phyloP scores from a whole-genome alignment of 2,329 filamentous ascomycete genomes.

The Venturia carpophila region DNA sequence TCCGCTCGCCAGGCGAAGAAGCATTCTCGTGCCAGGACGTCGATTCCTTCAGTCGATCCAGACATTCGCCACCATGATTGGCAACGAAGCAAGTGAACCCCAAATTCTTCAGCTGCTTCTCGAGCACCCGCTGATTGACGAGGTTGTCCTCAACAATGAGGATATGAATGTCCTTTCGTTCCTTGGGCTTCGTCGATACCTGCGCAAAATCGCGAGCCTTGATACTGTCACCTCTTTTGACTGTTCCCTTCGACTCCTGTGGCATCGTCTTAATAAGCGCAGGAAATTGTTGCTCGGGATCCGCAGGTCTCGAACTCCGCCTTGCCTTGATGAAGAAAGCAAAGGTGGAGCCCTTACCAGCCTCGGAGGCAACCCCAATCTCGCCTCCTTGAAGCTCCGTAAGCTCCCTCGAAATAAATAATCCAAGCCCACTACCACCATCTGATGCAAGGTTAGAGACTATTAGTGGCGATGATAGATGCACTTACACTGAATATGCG shows the following conservation, averaged over 20 bases:
- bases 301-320: slow-evolving; percentile 32
- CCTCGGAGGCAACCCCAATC: slow-evolving; percentile 63
- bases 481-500: slow-evolving; percentile 55
- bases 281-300: slow-evolving; percentile 15
- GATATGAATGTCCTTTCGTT: slow-evolving; percentile 19
- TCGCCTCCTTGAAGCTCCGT: slow-evolving; percentile 74
- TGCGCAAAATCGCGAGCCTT: slow-evolving; percentile 32
- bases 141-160: slow-evolving; percentile 29
- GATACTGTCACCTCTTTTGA: slow-evolving; percentile 2
- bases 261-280: slow-evolving; percentile 14
- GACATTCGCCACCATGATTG: slow-evolving; percentile 44
- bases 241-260: slow-evolving; percentile 3
- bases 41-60: slow-evolving; percentile 37
- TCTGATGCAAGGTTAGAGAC: slow-evolving; percentile 28
- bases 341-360: slow-evolving; percentile 64
- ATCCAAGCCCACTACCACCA: slow-evolving; percentile 67
- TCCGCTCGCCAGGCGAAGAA: slow-evolving; percentile 4
- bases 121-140: slow-evolving; percentile 43
- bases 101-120: slow-evolving; percentile 42
- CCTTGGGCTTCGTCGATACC: slow-evolving; percentile 12
- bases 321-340: slow-evolving; percentile 67
- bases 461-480: no score
- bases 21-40: slow-evolving; percentile 34
- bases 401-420: slow-evolving; percentile 73
- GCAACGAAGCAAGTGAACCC: slow-evolving; percentile 41